Percentiles rank a stretch among this genome's conserved stretches.
Evolutionary conservation across 2,329 filamentous ascomycete genomes (phyloP).

Genomic region (Hypoxylon sp.): DNA sequence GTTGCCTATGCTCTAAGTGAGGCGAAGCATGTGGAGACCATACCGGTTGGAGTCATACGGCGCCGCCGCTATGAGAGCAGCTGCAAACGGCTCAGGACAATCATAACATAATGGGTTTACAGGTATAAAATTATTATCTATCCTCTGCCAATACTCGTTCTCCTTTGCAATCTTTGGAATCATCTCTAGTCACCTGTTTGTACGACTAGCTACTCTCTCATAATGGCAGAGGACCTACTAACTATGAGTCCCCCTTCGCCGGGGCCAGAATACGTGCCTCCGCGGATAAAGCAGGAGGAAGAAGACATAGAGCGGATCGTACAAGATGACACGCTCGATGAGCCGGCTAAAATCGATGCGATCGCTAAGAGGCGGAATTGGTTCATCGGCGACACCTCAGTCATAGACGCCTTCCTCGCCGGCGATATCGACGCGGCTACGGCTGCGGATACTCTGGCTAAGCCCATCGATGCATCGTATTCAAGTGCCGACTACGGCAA

Average conservation of each 20-base stretch:
- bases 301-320: constrained; percentile 8
- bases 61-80: neutral
- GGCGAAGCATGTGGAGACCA: constrained; percentile 7
- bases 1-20: neutral
- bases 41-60: constrained; percentile 15
- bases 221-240: neutral
- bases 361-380: constrained; percentile 21
- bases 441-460: constrained; percentile 16
- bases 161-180: neutral
- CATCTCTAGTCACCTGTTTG: neutral
- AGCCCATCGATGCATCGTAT: constrained; percentile 28
- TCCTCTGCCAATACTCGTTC: neutral
- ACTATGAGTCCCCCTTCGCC: neutral
- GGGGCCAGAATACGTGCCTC: neutral
- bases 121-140: neutral
- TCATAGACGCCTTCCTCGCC: constrained; percentile 24
- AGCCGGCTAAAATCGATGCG: constrained; percentile 30
- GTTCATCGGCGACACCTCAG: constrained; percentile 20
- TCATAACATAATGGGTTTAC: neutral
- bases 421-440: constrained; percentile 20
- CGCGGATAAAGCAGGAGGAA: neutral
- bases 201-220: neutral
- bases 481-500: constrained; percentile 27
- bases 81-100: neutral
- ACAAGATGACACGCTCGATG: constrained; percentile 30